phyloP scores from a whole-genome alignment of 2,329 filamentous ascomycete genomes.

The Lasiodiplodia citricola region DNA sequence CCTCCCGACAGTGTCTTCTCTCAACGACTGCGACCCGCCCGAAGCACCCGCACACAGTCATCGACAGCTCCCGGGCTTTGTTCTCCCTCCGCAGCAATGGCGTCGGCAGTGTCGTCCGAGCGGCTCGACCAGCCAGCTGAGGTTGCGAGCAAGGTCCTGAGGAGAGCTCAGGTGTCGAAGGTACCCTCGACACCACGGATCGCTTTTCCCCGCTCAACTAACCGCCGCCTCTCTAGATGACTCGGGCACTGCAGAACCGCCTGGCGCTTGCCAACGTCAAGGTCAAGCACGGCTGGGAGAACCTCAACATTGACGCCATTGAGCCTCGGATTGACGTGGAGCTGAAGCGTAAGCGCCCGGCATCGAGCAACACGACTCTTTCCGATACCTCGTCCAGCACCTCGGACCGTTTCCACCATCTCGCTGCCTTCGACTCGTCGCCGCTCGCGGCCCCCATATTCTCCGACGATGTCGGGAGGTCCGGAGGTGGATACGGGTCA shows the following conservation, averaged over 20 bases:
- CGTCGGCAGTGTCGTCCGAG: slow-evolving; percentile 31
- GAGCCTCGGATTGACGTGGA: slow-evolving; percentile 84
- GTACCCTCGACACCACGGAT: slow-evolving; percentile 34
- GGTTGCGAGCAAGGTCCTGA: slow-evolving; percentile 50
- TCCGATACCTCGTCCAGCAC: slow-evolving; percentile 87
- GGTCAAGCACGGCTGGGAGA: slow-evolving; percentile 93
- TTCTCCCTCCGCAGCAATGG: slow-evolving; percentile 22
- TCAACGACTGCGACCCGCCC: slow-evolving; percentile 14
- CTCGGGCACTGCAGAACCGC: slow-evolving; percentile 87
- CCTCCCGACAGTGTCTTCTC: neutral
- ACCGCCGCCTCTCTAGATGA: slow-evolving; percentile 69
- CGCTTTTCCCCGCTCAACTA: slow-evolving; percentile 28
- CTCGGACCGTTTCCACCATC: slow-evolving; percentile 76
- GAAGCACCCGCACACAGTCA: slow-evolving; percentile 2
- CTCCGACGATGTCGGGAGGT: slow-evolving; percentile 78
- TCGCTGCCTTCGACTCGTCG: slow-evolving; percentile 76
- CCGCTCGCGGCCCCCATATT: slow-evolving; percentile 83
- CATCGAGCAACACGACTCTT: slow-evolving; percentile 71
- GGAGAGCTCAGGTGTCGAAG: slow-evolving; percentile 51
- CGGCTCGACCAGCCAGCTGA: slow-evolving; percentile 42
- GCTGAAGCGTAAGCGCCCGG: slow-evolving; percentile 73
- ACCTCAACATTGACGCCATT: slow-evolving; percentile 82
- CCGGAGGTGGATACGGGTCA: slow-evolving; percentile 61
- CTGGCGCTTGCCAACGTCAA: slow-evolving; percentile 97
- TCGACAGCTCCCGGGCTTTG: slow-evolving; percentile 11